phyloP scores from a whole-genome alignment of 1,139 yeast genomes.

The Sugiyamaella japonica region DNA sequence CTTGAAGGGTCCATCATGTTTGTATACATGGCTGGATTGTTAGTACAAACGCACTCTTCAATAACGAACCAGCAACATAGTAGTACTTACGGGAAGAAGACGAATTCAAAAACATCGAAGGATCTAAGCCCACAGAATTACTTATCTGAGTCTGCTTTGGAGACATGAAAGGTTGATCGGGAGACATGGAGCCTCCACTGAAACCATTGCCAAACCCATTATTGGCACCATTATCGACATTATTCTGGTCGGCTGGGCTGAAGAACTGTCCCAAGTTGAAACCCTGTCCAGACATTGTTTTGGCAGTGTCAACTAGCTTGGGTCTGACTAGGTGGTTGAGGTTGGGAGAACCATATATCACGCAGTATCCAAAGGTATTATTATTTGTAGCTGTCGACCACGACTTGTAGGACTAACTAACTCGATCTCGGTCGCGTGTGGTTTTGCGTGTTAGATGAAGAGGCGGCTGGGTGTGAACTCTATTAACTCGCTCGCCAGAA shows the following conservation, averaged over 20 bases:
- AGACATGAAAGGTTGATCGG: constrained; percentile 13
- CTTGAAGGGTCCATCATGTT: constrained; percentile 16
- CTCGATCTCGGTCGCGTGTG: not conserved
- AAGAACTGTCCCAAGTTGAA: constrained; percentile 15
- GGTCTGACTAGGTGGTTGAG: no score
- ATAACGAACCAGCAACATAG: not conserved
- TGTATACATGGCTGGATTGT: constrained; percentile 8
- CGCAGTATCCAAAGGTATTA: not conserved
- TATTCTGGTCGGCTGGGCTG: constrained; percentile 1
- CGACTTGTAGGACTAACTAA: not conserved
- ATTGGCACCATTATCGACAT: not conserved
- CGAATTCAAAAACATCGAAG: constrained; percentile 11
- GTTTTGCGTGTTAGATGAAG: not conserved
- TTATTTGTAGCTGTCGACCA: not conserved
- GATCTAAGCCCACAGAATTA: constrained; percentile 11
- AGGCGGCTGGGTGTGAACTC: not conserved
- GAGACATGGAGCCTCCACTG: constrained; percentile 9
- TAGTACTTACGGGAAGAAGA: constrained; percentile 15
- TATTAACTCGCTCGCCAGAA: not conserved
- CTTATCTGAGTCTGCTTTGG: constrained; percentile 7
- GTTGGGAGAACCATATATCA: not conserved
- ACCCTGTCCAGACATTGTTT: constrained; percentile 11
- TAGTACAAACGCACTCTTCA: no score
- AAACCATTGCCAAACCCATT: constrained; percentile 5
- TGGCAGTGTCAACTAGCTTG: no score